phyloP scores from a whole-genome alignment of 768 basidiomycete genomes.

The Termitomyces eurrhizus region DNA sequence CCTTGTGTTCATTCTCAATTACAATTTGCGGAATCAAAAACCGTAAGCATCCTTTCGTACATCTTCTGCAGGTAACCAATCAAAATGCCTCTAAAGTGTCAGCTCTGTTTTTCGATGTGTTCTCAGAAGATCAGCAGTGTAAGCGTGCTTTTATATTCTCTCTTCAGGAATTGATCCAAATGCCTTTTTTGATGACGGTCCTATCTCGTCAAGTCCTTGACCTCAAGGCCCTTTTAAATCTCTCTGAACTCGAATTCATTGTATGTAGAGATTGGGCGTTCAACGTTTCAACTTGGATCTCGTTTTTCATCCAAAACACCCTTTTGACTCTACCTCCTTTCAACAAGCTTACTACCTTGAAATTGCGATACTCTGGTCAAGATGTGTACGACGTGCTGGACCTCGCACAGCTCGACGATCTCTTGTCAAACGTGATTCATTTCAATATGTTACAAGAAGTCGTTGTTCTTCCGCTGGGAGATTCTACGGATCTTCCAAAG shows the following conservation, averaged over 20 bases:
- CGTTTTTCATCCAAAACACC: neutral
- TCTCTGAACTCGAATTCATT: neutral
- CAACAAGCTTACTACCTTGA: neutral
- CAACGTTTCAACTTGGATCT: too few species aligned
- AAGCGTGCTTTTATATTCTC: neutral
- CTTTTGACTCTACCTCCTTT: neutral
- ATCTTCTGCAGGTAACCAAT: neutral
- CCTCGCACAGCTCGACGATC: neutral
- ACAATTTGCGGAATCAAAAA: neutral
- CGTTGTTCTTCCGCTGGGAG: neutral
- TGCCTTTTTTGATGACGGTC: neutral
- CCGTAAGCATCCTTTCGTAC: neutral
- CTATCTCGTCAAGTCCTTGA: neutral
- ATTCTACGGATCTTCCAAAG: neutral
- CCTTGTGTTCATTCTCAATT: neutral
- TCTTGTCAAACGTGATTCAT: neutral
- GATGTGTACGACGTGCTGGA: too few species aligned
- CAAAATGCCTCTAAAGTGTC: neutral
- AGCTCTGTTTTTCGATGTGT: neutral
- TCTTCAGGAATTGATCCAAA: neutral
- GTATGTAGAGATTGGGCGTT: neutral
- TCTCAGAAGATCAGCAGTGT: neutral
- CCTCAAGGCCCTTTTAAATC: neutral
- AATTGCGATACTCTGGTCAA: neutral
- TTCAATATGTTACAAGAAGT: neutral